A percentile compares a stretch with the other conserved stretches of the same genome.
phyloP scores from a whole-genome alignment of 73 alveolate genomes.

The Uronychia binucleata region DNA sequence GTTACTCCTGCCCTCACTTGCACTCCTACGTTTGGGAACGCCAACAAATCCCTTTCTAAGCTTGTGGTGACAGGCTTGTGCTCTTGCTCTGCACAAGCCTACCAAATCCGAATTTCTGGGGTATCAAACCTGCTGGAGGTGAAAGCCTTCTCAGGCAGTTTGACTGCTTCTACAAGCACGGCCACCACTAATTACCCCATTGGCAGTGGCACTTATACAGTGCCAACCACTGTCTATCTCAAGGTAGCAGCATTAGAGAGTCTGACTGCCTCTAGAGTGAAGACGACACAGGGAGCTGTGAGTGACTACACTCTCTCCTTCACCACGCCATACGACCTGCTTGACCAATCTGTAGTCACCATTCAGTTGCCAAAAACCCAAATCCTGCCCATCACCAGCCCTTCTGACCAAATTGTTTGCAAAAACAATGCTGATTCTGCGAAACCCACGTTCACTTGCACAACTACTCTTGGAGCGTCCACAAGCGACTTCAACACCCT shows the following conservation, averaged over 20 bases:
- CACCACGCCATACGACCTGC: not conserved
- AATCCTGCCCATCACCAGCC: not conserved
- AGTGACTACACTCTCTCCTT: not conserved
- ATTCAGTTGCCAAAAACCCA: not conserved
- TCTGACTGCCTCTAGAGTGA: not conserved
- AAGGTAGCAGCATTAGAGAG: not conserved
- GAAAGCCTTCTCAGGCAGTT: not conserved
- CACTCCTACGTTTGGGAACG: not conserved
- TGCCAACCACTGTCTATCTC: too few species aligned
- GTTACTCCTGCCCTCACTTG: not conserved
- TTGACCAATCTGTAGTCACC: not conserved
- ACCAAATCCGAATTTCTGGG: not conserved
- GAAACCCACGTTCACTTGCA: not conserved
- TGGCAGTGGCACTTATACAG: too few species aligned
- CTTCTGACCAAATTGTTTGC: not conserved
- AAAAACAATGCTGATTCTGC: not conserved
- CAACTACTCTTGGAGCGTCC: not conserved
- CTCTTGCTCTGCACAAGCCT: not conserved
- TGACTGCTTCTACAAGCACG: not conserved
- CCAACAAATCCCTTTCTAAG: not conserved
- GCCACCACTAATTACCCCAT: not conserved
- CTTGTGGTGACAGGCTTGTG: not conserved
- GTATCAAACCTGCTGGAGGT: not conserved
- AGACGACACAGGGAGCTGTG: not conserved
- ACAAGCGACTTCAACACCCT: not conserved